A percentile compares a stretch with the other conserved stretches of the same genome.
phyloP scores from a whole-genome alignment of 164 flowering plant genomes.

The Sedum album region DNA sequence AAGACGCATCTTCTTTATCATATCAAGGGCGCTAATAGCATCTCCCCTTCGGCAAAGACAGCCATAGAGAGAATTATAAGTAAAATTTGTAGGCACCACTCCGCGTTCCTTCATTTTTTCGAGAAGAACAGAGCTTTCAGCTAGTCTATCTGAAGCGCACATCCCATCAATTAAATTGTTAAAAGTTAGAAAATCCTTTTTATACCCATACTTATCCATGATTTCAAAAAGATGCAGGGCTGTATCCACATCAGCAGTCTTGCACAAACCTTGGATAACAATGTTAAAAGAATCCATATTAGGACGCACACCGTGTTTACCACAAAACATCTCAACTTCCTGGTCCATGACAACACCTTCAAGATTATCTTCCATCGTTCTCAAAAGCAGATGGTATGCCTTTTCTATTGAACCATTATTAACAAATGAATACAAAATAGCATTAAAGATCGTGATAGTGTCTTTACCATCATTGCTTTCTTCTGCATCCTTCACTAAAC shows the following conservation, averaged over 20 bases:
- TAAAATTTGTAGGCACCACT: constrained; percentile 55
- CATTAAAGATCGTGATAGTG: constrained; percentile 29
- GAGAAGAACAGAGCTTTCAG: constrained; percentile 46
- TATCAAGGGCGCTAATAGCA: constrained; percentile 38
- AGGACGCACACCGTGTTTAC: constrained; percentile 21
- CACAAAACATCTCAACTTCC: constrained; percentile 14
- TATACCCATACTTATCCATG: constrained; percentile 43
- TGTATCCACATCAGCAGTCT: constrained; percentile 39
- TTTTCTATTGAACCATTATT: constrained; percentile 29
- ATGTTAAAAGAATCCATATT: constrained; percentile 41
- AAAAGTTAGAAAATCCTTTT: constrained; percentile 31
- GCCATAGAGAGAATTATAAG: constrained; percentile 58
- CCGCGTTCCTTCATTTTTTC: constrained; percentile 55
- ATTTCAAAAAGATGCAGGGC: constrained; percentile 48
- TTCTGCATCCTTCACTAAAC: constrained; percentile 26
- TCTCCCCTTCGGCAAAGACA: constrained; percentile 58
- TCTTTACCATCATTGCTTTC: constrained; percentile 22
- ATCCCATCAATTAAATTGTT: constrained; percentile 62
- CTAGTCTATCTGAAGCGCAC: constrained; percentile 50
- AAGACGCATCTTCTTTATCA: constrained; percentile 52
- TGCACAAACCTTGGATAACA: constrained; percentile 59
- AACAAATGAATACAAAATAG: constrained; percentile 43
- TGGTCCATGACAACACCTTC: constrained; percentile 15
- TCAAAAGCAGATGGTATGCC: constrained; percentile 43
- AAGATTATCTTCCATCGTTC: constrained; percentile 26